phyloP scores from a whole-genome alignment of 768 basidiomycete species.

The Lactifluus echinatus region DNA sequence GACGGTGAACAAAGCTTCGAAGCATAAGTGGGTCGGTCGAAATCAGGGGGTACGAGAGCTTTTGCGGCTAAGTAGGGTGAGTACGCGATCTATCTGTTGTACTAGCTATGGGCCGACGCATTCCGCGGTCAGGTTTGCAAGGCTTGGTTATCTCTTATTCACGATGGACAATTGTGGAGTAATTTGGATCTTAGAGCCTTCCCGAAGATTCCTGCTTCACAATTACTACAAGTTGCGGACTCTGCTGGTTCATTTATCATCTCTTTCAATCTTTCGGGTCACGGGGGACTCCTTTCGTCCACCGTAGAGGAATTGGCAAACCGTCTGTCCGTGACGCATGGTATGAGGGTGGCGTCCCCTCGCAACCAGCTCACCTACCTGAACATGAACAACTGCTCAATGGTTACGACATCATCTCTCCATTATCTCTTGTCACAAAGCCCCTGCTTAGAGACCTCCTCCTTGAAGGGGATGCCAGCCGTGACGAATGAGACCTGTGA shows the following conservation, averaged over 20 bases:
- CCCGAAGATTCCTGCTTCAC: constrained; percentile 42
- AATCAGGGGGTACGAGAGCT: constrained; percentile 70
- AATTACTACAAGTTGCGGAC: constrained; percentile 45
- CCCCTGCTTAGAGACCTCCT: constrained; percentile 46
- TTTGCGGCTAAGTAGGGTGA: constrained; percentile 70
- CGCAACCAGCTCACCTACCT: constrained; percentile 63
- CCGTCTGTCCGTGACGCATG: constrained; percentile 40
- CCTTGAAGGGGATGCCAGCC: constrained; percentile 56
- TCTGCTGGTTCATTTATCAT: constrained; percentile 57
- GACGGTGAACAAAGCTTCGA: constrained; percentile 53
- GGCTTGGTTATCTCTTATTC: constrained; percentile 62
- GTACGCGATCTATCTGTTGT: constrained; percentile 24
- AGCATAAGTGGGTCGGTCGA: constrained; percentile 65
- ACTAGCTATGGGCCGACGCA: not conserved
- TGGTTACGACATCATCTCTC: constrained; percentile 56
- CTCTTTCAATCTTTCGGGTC: constrained; percentile 55
- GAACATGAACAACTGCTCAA: constrained; percentile 64
- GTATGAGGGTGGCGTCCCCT: constrained; percentile 29
- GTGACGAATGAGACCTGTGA: constrained; percentile 73
- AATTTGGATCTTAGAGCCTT: constrained; percentile 55
- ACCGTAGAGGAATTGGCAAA: constrained; percentile 46
- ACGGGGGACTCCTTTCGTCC: constrained; percentile 40
- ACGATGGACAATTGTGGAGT: constrained; percentile 85
- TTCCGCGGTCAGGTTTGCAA: constrained; percentile 54
- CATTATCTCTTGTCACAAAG: constrained; percentile 62